These are phyloP conservation scores for Amborella trichopoda DNA, from an alignment of 164 flowering plant species.

Conservation along the genomic window DNA sequence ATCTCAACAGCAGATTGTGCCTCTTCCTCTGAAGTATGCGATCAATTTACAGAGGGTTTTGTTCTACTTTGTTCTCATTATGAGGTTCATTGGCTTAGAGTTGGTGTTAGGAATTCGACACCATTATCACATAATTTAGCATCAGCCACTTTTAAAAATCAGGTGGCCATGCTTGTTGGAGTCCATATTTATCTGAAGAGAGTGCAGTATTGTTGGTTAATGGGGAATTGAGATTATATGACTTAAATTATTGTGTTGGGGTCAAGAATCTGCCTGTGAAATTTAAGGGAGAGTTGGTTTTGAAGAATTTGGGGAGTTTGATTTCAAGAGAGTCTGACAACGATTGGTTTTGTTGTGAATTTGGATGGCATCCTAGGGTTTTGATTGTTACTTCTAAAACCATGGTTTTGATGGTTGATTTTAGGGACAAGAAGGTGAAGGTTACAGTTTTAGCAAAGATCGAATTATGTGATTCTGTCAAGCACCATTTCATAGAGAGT, in stretches of 20 bases:
- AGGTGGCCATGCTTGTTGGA: constrained; percentile 65
- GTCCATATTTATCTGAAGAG: constrained; percentile 47
- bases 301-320: neutral
- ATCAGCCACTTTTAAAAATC: constrained; percentile 20
- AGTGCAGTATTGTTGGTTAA: constrained; percentile 48
- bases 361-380: constrained; percentile 67
- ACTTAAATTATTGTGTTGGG: constrained; percentile 20
- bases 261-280: constrained; percentile 1
- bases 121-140: constrained; percentile 30
- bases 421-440: constrained; percentile 20
- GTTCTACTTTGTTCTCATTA: constrained; percentile 36
- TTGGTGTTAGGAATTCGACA: constrained; percentile 10
- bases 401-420: constrained; percentile 55
- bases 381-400: constrained; percentile 38
- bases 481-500: constrained; percentile 8
- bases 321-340: constrained; percentile 3
- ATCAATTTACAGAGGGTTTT: too few relatives aligned
- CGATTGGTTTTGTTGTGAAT: constrained; percentile 62
- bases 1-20: too few relatives aligned
- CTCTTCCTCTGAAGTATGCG: too few relatives aligned
- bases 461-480: constrained; percentile 16
- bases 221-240: constrained; percentile 61
- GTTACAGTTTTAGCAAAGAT: constrained; percentile 32
- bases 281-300: constrained; percentile 24
- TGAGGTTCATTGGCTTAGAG: constrained; percentile 55